Evolutionary conservation across 345 rosid genomes (phyloP).

Genomic region (Populus deltoides): DNA sequence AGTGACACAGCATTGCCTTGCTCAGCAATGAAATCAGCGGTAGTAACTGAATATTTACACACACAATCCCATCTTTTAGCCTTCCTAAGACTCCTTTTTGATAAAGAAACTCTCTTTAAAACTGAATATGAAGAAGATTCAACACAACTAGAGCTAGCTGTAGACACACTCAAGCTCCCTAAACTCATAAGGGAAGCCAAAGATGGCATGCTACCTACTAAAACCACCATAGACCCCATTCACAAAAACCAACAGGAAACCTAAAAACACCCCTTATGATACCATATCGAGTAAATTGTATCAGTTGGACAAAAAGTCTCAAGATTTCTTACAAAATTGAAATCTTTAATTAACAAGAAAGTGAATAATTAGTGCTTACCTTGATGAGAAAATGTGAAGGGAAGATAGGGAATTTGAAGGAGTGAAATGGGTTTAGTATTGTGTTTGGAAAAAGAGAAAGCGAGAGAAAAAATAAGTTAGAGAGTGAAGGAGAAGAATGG

Average conservation of each 20-base stretch:
- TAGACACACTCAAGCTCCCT: slow-evolving; percentile 40
- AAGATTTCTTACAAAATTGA: background rate
- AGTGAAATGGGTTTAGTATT: background rate
- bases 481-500: slow-evolving; percentile 5
- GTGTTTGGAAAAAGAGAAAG: background rate
- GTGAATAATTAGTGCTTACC: background rate
- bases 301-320: background rate
- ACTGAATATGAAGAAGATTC: slow-evolving; percentile 41
- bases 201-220: slow-evolving; percentile 81
- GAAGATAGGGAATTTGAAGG: background rate
- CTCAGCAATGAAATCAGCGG: slow-evolving; percentile 71
- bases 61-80: slow-evolving; percentile 52
- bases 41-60: slow-evolving; percentile 76
- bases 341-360: background rate
- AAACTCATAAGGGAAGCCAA: slow-evolving; percentile 58
- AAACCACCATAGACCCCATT: slow-evolving; percentile 62
- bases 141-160: slow-evolving; percentile 25
- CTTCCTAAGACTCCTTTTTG: slow-evolving; percentile 42
- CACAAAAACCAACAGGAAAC: slow-evolving; percentile 1
- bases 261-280: slow-evolving; percentile 1
- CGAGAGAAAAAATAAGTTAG: background rate
- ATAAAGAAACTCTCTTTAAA: slow-evolving; percentile 56
- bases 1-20: slow-evolving; percentile 52
- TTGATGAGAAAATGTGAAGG: background rate
- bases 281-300: background rate